Evolutionary conservation across 202 grass and related monocot species (phyloP), one percentile per base, ranked within the genome.

Genomic region (Tripidium arundinaceum): DNA sequence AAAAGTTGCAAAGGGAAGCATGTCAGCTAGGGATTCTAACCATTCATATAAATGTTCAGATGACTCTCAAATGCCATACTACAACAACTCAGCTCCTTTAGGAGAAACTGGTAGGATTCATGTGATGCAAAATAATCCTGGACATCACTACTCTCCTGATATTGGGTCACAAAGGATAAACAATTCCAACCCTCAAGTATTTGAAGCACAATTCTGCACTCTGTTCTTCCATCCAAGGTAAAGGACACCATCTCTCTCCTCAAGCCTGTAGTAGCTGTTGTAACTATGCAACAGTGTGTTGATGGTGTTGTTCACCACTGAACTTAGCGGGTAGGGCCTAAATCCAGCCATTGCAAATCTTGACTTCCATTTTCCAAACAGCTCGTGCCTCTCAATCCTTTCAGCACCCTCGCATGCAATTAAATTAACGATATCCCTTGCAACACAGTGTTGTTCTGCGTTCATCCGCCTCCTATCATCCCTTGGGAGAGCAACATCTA

Each of bases 181-280:
- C 41, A 71, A 15, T 50, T 72, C 61, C 6, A 86, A 82, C 8
- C 45, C 74, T 80, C 87, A 76, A 68, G 54, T 60, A 67, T 82
- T 50, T 71, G 61, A 85, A 60, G 28, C 64, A 54, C 79, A 79
- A 12, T 91, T 90, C 62, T 92, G 87, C 81, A 87, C 80, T 72
- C 94, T 87, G 34, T 90, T 79, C 77, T 91, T 94, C 94, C 94
- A 97, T 73, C 94, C 94, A 47, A 97, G 91, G 62, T 94, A 94
- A 75, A 97, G 91, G 47, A 94, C 74, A 66, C 87, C 91, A 36
- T 94, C 85, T 90, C 58, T 73, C 78, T 97, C 94, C 21, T 87
- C 87, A 85, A 97, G 85, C 81, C 87, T 83, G 45, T 97, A 97
- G 74, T 84, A 79, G 37, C 72, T 82, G 6, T 88, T 87, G 72